Percentiles rank a stretch among this genome's conserved stretches.
Conservation (phyloP, 495 filamentous ascomycete species). For the Hypoxylon rickii region DNA sequence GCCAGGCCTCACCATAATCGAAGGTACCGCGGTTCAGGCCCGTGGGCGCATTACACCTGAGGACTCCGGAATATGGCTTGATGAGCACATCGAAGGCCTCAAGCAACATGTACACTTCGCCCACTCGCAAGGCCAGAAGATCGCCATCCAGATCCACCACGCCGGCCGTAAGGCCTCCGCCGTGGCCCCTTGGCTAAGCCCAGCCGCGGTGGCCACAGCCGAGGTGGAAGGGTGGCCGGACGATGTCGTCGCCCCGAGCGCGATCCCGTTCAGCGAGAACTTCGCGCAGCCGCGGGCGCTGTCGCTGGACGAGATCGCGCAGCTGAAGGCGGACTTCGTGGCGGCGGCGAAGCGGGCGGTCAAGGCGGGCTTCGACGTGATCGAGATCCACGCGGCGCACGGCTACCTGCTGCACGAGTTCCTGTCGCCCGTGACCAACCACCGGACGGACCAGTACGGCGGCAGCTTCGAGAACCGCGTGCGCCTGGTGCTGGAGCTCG, state of each 20-base stretch:
- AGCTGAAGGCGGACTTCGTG: constrained; percentile 53
- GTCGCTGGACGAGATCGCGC: constrained; percentile 55
- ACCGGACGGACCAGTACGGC: constrained; percentile 63
- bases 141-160: constrained; percentile 76
- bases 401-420: constrained; percentile 69
- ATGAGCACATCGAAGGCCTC: constrained; percentile 68
- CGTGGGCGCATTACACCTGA: constrained; percentile 77
- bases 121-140: constrained; percentile 68
- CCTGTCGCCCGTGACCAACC: constrained; percentile 60
- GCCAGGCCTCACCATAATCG: constrained; percentile 68
- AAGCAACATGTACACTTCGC: constrained; percentile 66
- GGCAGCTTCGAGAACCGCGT: constrained; percentile 61
- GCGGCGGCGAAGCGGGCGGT: constrained; percentile 57
- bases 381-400: constrained; percentile 58
- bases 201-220: constrained; percentile 37
- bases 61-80: constrained; percentile 74
- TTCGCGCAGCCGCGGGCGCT: constrained; percentile 52
- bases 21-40: constrained; percentile 70
- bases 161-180: constrained; percentile 75
- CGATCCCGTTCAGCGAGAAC: constrained; percentile 40
- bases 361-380: constrained; percentile 59
- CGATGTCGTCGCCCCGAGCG: constrained; percentile 62
- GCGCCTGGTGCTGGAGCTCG: constrained; percentile 56
- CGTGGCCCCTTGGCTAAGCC: constrained; percentile 42
- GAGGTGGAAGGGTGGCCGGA: constrained; percentile 69